Conservation (phyloP, 805 yeast species). For the Wickerhamomyces kurtzmanii region DNA sequence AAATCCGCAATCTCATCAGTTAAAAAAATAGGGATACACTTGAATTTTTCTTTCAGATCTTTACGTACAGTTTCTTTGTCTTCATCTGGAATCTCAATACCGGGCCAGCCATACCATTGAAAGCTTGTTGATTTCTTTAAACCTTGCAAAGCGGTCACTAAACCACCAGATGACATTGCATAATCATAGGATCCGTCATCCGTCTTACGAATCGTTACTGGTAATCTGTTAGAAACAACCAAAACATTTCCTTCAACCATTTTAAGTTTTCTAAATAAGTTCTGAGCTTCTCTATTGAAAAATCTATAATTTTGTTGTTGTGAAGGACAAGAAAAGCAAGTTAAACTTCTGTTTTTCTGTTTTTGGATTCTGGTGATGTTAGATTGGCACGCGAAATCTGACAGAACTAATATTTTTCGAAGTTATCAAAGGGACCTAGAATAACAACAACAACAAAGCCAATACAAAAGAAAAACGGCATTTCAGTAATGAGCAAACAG, state of each 20-base stretch:
- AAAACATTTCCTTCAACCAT: conserved; percentile 54
- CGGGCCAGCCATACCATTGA: conserved; percentile 99
- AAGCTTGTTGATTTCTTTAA: conserved; percentile 72
- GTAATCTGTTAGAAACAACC: conserved; percentile 90
- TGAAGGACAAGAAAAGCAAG: no score
- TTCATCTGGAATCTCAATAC: conserved; percentile 70
- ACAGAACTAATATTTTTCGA: no score
- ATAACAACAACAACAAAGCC: neutral
- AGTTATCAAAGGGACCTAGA: no score
- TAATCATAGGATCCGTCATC: conserved; percentile 62
- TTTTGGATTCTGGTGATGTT: no score
- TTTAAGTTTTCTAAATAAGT: no score
- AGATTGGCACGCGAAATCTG: no score
- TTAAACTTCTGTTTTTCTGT: no score
- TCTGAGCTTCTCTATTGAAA: no score
- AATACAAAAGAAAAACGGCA: no score
- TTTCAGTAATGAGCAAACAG: conserved; percentile 10
- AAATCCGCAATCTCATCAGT: conserved; percentile 87
- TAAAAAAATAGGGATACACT: conserved; percentile 83
- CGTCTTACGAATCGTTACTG: conserved; percentile 77
- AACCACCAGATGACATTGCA: conserved; percentile 93
- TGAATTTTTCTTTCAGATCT: conserved; percentile 69
- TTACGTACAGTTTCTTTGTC: conserved; percentile 61
- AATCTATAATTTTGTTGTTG: no score
- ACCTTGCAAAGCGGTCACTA: conserved; percentile 93